Evolutionary conservation across 305 asterid species (phyloP).

Genomic region (Caryopteris hybrid): DNA sequence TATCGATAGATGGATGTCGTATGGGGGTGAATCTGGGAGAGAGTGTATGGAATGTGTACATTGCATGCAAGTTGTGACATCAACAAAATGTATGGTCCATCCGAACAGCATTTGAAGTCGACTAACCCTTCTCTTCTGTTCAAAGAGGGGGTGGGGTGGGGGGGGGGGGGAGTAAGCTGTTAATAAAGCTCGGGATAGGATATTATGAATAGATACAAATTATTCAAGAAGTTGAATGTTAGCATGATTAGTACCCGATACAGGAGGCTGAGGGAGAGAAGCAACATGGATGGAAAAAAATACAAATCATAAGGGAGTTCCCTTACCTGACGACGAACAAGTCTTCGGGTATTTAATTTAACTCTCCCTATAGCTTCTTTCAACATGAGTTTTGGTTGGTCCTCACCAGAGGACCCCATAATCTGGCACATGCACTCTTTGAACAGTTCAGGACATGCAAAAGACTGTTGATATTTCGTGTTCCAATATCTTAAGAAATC

Average conservation of each 20-base stretch:
- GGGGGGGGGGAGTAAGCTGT: background rate
- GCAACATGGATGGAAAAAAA: background rate
- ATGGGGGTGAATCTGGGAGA: background rate
- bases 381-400: slow-evolving; percentile 33
- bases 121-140: slow-evolving; percentile 74
- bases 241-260: background rate
- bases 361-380: slow-evolving; percentile 61
- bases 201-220: background rate
- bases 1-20: background rate
- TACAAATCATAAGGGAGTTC: background rate
- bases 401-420: slow-evolving; percentile 29
- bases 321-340: slow-evolving; percentile 91
- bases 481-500: slow-evolving; percentile 46
- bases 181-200: background rate
- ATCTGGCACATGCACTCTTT: slow-evolving; percentile 31
- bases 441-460: slow-evolving; percentile 22
- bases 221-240: background rate
- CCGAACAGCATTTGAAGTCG: slow-evolving; percentile 76
- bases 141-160: slow-evolving; percentile 7
- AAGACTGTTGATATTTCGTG: slow-evolving; percentile 21
- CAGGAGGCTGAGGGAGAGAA: background rate
- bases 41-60: slow-evolving; percentile 29
- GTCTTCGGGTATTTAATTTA: slow-evolving; percentile 81
- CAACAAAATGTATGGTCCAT: slow-evolving; percentile 69
- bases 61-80: slow-evolving; percentile 57